Evolutionary conservation across 495 filamentous ascomycete genomes (phyloP).

Genomic region (Acidomyces sp.): DNA sequence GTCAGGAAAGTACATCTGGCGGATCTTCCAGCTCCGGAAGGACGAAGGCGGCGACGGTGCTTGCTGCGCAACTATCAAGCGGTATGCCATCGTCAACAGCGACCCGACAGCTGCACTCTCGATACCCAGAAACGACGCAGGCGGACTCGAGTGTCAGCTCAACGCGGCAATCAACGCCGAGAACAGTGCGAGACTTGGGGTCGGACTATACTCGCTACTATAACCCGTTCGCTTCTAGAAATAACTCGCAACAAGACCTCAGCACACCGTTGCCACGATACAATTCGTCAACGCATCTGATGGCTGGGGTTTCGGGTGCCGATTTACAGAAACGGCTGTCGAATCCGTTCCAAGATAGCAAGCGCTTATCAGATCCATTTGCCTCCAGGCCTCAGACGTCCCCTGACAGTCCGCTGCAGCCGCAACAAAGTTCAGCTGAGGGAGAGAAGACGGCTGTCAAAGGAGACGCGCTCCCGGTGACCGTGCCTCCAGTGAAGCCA

Average conservation of each 20-base stretch:
- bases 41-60: conserved; percentile 5
- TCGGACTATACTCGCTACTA: conserved; percentile 37
- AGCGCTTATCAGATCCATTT: conserved; percentile 15
- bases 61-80: conserved; percentile 11
- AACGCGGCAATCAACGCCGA: conserved; percentile 6
- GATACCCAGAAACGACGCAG: conserved; percentile 9
- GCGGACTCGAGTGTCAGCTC: conserved; percentile 6
- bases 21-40: not conserved
- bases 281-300: conserved; percentile 15
- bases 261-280: conserved; percentile 3
- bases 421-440: not conserved
- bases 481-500: not conserved
- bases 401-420: conserved; percentile 7
- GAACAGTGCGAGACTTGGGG: conserved; percentile 31
- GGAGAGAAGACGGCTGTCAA: not conserved
- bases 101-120: not conserved
- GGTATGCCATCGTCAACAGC: too few species aligned
- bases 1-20: not conserved
- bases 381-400: conserved; percentile 4
- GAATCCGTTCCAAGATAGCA: conserved; percentile 12
- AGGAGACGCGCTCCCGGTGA: not conserved
- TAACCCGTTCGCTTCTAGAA: conserved; percentile 23
- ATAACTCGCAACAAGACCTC: conserved; percentile 14
- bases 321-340: conserved; percentile 12
- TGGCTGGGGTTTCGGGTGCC: conserved; percentile 4